Evolutionary conservation across 176 grass and related monocot genomes (phyloP).

Genomic region (Carex cristatella): DNA sequence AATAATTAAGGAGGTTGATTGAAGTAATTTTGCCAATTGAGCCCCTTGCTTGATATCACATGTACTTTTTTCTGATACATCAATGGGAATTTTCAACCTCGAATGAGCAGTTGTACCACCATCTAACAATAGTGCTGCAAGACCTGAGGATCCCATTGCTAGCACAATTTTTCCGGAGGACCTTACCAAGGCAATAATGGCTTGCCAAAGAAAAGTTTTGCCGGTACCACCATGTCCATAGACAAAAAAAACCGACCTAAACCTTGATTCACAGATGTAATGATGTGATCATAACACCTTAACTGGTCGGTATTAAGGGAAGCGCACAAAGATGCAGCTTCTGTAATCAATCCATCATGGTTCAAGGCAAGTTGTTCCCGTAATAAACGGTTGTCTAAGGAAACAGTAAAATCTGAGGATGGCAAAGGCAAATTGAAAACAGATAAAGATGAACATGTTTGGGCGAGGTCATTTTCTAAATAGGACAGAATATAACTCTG

Average conservation of each 20-base stretch:
- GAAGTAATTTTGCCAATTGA: conserved; percentile 16
- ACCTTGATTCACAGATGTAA: background rate
- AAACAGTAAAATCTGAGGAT: background rate
- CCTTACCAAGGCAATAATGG: background rate
- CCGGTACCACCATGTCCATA: conserved; percentile 23
- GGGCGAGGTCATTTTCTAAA: background rate
- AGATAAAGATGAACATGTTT: background rate
- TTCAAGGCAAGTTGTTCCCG: background rate
- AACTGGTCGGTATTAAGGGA: background rate
- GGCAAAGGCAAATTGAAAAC: too few species aligned
- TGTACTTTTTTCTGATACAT: background rate
- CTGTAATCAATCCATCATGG: background rate
- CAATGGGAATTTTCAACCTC: conserved; percentile 26
- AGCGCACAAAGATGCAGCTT: background rate
- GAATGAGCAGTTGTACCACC: conserved; percentile 28
- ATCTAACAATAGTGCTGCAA: conserved; percentile 4
- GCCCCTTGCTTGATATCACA: conserved; percentile 18
- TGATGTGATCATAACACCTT: background rate
- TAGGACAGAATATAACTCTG: conserved; percentile 8
- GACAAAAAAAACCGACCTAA: conserved; percentile 8
- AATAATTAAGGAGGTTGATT: background rate
- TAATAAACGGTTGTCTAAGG: background rate
- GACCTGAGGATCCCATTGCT: conserved; percentile 6
- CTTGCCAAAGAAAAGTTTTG: conserved; percentile 20
- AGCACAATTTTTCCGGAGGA: conserved; percentile 12